Percentiles rank a stretch among this genome's conserved stretches.
Conservation (phyloP, 164 flowering plant species). For the Nelumbo lutea region DNA sequence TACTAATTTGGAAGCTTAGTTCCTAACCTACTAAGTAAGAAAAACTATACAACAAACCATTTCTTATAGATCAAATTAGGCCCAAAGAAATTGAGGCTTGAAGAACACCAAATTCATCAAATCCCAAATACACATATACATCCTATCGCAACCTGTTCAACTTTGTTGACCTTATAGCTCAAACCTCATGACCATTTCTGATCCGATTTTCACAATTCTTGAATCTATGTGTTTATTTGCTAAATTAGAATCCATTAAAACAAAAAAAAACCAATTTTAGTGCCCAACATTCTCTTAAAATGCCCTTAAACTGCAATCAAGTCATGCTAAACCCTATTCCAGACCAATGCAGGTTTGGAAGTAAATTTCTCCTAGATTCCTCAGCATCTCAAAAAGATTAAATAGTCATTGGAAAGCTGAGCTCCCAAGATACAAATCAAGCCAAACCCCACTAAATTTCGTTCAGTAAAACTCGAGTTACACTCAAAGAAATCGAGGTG, state of each 20-base stretch:
- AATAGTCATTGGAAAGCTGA: conserved; percentile 45
- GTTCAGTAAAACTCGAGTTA: conserved; percentile 27
- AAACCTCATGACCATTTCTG: conserved; percentile 12
- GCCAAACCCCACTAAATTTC: conserved; percentile 33
- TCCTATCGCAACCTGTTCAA: conserved; percentile 32
- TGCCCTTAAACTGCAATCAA: conserved; percentile 14
- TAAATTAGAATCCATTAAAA: conserved; percentile 14
- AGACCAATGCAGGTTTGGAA: conserved; percentile 29
- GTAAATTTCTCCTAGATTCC: conserved; percentile 17
- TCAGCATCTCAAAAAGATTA: not conserved
- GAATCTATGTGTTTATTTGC: conserved; percentile 20
- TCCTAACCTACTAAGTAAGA: too few relatives aligned
- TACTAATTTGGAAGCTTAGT: too few relatives aligned
- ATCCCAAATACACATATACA: too few relatives aligned
- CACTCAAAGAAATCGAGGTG: conserved; percentile 19
- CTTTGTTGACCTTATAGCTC: conserved; percentile 19
- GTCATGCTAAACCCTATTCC: conserved; percentile 22
- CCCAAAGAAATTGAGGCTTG: too few relatives aligned
- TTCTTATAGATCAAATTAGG: too few relatives aligned
- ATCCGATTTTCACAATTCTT: conserved; percentile 27
- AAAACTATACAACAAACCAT: too few relatives aligned
- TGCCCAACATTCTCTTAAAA: conserved; percentile 19
- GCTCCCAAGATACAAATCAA: conserved; percentile 25
- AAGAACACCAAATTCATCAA: too few relatives aligned
- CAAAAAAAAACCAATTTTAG: conserved; percentile 4